These are phyloP conservation scores for Amaranthus tricolor DNA, from an alignment of 179 eudicot genomes.

Conservation along the genomic window DNA sequence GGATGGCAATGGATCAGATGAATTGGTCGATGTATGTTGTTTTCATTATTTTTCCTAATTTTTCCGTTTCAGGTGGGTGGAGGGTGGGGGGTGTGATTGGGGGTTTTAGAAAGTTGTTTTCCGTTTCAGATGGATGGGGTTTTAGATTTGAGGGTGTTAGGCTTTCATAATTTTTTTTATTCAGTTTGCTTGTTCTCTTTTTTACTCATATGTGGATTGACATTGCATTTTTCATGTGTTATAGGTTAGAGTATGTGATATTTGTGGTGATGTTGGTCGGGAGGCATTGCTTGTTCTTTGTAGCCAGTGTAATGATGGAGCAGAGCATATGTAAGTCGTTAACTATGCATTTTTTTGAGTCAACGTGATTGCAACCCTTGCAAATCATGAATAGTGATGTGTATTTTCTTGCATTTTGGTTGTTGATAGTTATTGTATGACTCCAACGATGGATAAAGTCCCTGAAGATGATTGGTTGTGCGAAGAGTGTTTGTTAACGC, in stretches of 20 bases:
- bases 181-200: background rate
- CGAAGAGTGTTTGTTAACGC: constrained; percentile 37
- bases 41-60: background rate
- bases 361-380: background rate
- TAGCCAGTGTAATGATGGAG: constrained; percentile 48
- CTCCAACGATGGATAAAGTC: constrained; percentile 37
- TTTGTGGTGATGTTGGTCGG: constrained; percentile 51
- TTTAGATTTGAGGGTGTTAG: background rate
- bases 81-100: background rate
- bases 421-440: constrained; percentile 45
- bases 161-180: background rate
- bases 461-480: constrained; percentile 48
- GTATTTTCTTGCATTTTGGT: constrained; percentile 1
- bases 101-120: background rate
- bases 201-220: constrained; percentile 6
- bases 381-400: constrained; percentile 3
- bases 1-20: constrained; percentile 30
- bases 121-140: background rate
- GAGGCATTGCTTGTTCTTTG: constrained; percentile 45
- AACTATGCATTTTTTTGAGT: background rate
- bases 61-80: background rate
- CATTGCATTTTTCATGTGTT: constrained; percentile 11
- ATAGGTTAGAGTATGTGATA: constrained; percentile 45
- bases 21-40: constrained; percentile 42
- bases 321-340: constrained; percentile 48